Percentiles rank a stretch among this genome's conserved stretches.
phyloP scores from a whole-genome alignment of 139 green algal species.

The Coccomyxa sp. region DNA sequence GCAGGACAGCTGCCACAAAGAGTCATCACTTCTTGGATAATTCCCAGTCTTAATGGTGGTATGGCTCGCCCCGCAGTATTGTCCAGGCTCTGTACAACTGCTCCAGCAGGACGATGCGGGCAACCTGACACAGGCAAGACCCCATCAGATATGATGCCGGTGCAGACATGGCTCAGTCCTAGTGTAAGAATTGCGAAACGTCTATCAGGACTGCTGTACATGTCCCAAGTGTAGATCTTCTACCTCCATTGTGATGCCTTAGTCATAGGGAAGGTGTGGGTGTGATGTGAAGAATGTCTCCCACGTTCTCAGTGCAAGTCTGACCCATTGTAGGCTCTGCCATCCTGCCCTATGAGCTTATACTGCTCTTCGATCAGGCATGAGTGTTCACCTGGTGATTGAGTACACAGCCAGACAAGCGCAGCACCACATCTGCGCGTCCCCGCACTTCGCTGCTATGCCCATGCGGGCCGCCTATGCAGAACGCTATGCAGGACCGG shows the following conservation, averaged over 20 bases:
- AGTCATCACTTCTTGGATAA: too few species aligned
- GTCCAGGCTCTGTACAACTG: neutral
- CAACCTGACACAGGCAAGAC: neutral
- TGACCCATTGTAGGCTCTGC: neutral
- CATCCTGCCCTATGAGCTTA: neutral
- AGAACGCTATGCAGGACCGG: neutral
- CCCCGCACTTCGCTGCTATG: neutral
- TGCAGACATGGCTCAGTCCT: neutral
- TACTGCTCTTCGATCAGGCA: neutral
- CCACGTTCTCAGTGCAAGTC: neutral
- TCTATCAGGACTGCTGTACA: neutral
- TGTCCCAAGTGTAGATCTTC: neutral
- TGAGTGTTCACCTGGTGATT: neutral
- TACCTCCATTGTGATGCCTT: neutral
- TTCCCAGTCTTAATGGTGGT: neutral
- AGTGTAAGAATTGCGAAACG: neutral
- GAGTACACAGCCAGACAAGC: neutral
- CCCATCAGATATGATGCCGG: neutral
- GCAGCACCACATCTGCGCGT: neutral
- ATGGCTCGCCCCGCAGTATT: neutral
- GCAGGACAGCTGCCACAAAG: too few species aligned
- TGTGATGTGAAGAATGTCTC: neutral
- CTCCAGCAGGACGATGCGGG: neutral
- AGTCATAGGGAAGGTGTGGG: neutral
- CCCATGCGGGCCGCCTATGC: slow-evolving; percentile 4